Conservation (phyloP, 2,329 filamentous ascomycete species). For the Decorospora gaudefroyi region DNA sequence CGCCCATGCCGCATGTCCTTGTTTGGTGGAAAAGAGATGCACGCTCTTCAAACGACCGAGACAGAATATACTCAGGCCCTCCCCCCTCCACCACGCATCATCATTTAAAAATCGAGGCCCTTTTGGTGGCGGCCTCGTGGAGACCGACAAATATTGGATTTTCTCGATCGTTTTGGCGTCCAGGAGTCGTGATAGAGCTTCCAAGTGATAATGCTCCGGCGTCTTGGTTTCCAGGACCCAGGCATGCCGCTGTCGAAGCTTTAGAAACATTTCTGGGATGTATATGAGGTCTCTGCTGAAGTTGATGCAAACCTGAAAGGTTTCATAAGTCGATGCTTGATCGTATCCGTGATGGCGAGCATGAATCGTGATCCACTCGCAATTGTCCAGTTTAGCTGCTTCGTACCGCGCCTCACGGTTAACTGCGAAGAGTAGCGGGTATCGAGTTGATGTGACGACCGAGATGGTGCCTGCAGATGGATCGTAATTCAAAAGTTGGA, state of each 20-base stretch:
- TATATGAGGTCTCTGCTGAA: constrained; percentile 1
- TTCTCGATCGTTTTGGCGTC: background rate
- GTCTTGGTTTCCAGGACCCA: background rate
- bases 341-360: background rate
- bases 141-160: background rate
- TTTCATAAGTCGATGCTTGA: background rate
- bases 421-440: constrained; percentile 12
- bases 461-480: background rate
- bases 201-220: constrained; percentile 1
- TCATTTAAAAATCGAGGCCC: background rate
- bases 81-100: constrained; percentile 10
- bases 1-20: background rate
- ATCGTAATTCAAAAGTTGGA: constrained; percentile 3
- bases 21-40: background rate
- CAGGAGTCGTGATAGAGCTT: background rate
- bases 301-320: constrained; percentile 1
- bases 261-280: background rate
- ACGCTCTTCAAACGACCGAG: constrained; percentile 1
- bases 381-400: constrained; percentile 3
- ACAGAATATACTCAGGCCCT: constrained; percentile 8
- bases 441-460: constrained; percentile 3
- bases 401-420: constrained; percentile 14
- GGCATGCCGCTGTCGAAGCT: background rate
- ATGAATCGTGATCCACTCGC: constrained; percentile 3
- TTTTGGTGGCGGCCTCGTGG: background rate